Conservation (phyloP, 2,329 filamentous ascomycete species). For the Xylaria sp. region DNA sequence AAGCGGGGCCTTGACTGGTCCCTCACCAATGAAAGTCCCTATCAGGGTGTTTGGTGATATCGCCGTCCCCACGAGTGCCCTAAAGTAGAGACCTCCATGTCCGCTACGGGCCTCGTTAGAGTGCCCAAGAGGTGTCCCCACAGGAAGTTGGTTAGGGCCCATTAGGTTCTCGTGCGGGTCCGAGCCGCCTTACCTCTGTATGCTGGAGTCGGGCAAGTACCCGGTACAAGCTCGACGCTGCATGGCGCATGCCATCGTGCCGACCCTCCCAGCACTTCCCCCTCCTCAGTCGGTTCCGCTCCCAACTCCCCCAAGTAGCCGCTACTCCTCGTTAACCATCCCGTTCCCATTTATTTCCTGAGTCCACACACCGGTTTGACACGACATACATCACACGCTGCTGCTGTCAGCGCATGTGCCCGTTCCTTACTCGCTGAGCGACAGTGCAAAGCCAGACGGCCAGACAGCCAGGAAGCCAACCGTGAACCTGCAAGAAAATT, state of each 20-base stretch:
- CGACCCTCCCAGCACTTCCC: too few species aligned
- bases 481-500: too few species aligned
- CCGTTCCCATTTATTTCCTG: conserved; percentile 14
- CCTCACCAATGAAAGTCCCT: too few species aligned
- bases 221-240: background rate
- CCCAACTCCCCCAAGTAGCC: background rate
- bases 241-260: background rate
- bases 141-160: too few species aligned
- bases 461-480: too few species aligned
- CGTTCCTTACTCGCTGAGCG: conserved; percentile 20
- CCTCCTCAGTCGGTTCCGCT: background rate
- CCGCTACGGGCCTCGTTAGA: background rate
- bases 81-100: too few species aligned
- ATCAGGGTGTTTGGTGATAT: too few species aligned
- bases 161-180: too few species aligned
- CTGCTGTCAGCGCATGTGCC: conserved; percentile 20
- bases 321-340: conserved; percentile 14
- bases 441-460: conserved; percentile 10
- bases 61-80: too few species aligned
- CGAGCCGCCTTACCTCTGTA: too few species aligned
- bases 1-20: too few species aligned
- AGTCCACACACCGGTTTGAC: conserved; percentile 15
- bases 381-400: conserved; percentile 18
- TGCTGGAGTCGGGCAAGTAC: background rate
- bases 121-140: background rate